Evolutionary conservation across 2,329 filamentous ascomycete species (phyloP).

Genomic region (Tolypocladium paradoxum): DNA sequence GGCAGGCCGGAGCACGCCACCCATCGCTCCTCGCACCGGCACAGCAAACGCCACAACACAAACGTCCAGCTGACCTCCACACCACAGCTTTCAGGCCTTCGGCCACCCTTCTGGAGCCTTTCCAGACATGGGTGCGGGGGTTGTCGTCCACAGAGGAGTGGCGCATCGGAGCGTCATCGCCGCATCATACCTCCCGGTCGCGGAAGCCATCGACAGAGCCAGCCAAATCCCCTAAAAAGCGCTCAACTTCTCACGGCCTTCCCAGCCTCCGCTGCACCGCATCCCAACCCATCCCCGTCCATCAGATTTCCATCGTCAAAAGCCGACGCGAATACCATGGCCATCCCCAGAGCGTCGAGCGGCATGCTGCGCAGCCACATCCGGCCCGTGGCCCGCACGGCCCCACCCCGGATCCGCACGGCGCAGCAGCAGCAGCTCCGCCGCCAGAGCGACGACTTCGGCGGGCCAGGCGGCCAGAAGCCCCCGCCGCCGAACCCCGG

Average conservation of each 20-base stretch:
- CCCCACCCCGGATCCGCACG: conserved; percentile 1
- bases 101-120: not conserved
- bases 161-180: not conserved
- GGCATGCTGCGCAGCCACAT: conserved; percentile 6
- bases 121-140: not conserved
- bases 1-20: no score
- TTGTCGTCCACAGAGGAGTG: not conserved
- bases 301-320: not conserved
- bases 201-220: not conserved
- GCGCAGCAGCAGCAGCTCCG: conserved; percentile 6
- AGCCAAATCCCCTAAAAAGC: not conserved
- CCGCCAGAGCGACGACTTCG: conserved; percentile 14
- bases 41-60: no score
- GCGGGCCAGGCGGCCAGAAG: conserved; percentile 24
- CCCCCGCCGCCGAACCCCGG: conserved; percentile 14
- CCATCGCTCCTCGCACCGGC: no score
- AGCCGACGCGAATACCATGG: not conserved
- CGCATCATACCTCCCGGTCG: conserved; percentile 1
- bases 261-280: not conserved
- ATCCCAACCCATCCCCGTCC: not conserved
- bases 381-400: conserved; percentile 3
- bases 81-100: not conserved
- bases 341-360: conserved; percentile 5
- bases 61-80: not conserved
- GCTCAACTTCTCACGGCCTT: not conserved